Evolutionary conservation across 129 eudicot genomes (phyloP), one percentile per base, ranked within the genome.

Genomic region (Escallonia rubra): DNA sequence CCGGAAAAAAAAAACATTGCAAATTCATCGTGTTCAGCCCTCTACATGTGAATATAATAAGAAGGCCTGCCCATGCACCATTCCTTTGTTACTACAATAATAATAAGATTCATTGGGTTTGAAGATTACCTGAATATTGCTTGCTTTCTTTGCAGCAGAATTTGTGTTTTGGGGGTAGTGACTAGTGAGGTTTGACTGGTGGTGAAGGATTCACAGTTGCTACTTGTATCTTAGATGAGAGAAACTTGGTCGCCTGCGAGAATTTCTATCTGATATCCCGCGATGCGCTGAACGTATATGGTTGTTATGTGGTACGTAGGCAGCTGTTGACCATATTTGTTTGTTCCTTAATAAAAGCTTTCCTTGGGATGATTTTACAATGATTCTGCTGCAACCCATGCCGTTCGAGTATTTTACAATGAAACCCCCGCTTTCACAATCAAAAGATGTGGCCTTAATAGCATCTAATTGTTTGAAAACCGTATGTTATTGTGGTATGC

Each of bases 291-390:
- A 49, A 70, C 34, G 6, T 61, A 54, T 10, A 43, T 70, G 66
- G 74, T 59, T 49, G 34, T 23, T 70, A 55, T 63, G 43, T 8
- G 51, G 11, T 61, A 23, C 13, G 58, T 69, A 34, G 64, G 77
- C 71, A 80, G 69, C 71, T 78, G 74, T 78, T 77, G 83, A 78
- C 80, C 67, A 56, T n/a, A 13, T 62, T 64, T 63, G 67, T 14
- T 11, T 11, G 38, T 54, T 16, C 57, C 69, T 61, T 41, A 48
- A 70, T 45, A 46, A 48, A 64, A 50, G 43, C 57, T 52, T 74
- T 43, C 45, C 61, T 69, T 45, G 23, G 39, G 63, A 67, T 67
- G 15, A 67, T 57, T 73, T 64, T 58, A 66, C 39, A 65, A 48
- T 71, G 63, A 57, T 48, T 10, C 16, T 52, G n/a, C 14, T 3